phyloP scores from a whole-genome alignment of 2,329 filamentous ascomycete species.

The Exophiala bonariae region DNA sequence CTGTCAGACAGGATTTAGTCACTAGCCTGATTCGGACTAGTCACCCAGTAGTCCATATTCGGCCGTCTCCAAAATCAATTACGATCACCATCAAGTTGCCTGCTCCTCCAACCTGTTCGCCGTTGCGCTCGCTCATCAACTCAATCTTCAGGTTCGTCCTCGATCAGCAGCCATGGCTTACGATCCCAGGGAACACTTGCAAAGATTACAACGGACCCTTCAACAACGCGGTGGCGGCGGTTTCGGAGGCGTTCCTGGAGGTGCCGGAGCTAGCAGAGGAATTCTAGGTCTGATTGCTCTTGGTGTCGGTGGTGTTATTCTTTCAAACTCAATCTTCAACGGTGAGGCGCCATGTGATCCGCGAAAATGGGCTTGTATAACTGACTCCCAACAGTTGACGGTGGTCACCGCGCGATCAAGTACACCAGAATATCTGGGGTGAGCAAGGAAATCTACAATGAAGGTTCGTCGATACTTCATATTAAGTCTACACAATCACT shows the following conservation, averaged over 20 bases:
- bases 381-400: conserved; percentile 66
- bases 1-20: no score
- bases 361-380: not conserved
- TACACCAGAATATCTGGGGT: conserved; percentile 92
- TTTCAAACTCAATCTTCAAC: conserved; percentile 66
- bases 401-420: conserved; percentile 98
- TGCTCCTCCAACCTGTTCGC: no score
- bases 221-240: conserved; percentile 54
- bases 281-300: conserved; percentile 57
- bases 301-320: conserved; percentile 40
- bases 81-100: no score
- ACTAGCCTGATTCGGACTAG: no score
- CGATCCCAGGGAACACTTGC: conserved; percentile 66
- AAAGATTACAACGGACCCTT: conserved; percentile 63
- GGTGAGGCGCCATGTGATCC: conserved; percentile 45
- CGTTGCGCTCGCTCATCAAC: not conserved
- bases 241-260: conserved; percentile 51
- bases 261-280: conserved; percentile 55
- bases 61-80: no score
- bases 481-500: not conserved
- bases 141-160: conserved; percentile 9
- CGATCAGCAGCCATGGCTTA: conserved; percentile 23
- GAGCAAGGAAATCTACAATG: conserved; percentile 90
- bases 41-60: no score
- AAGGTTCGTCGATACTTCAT: conserved; percentile 61